phyloP scores from a whole-genome alignment of 2,329 filamentous ascomycete genomes.

The Metarhizium sp. region DNA sequence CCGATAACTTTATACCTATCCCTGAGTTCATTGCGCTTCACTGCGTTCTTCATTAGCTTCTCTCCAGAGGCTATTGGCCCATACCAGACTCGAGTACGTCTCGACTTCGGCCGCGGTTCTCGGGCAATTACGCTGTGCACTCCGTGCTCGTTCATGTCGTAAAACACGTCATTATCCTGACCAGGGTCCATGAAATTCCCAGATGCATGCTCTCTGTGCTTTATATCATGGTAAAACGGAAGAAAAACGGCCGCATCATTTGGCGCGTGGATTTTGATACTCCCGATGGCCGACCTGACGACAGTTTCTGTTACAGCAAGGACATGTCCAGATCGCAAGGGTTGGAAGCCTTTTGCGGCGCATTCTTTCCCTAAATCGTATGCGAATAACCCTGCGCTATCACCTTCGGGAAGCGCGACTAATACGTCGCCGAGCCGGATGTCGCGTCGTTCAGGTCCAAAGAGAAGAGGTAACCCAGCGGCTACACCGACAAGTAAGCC shows the following conservation, averaged over 20 bases:
- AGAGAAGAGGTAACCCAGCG: slow-evolving; percentile 19
- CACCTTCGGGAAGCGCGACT: slow-evolving; percentile 16
- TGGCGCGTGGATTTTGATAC: slow-evolving; percentile 16
- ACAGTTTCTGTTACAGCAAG: slow-evolving; percentile 20
- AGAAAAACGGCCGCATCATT: slow-evolving; percentile 14
- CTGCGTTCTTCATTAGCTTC: slow-evolving; percentile 3
- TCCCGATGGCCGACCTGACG: slow-evolving; percentile 24
- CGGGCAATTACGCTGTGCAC: slow-evolving; percentile 6
- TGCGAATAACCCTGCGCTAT: slow-evolving; percentile 18
- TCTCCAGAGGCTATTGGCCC: slow-evolving; percentile 6
- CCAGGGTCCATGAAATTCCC: slow-evolving; percentile 23
- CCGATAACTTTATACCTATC: slow-evolving; percentile 2
- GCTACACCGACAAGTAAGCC: slow-evolving; percentile 27
- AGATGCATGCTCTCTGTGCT: slow-evolving; percentile 11
- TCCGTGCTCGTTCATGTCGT: slow-evolving; percentile 6
- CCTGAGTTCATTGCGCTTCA: slow-evolving; percentile 2
- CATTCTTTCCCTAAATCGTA: slow-evolving; percentile 26
- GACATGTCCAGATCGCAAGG: slow-evolving; percentile 14
- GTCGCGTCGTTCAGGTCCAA: slow-evolving; percentile 13
- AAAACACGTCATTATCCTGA: slow-evolving; percentile 14
- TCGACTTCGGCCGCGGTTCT: slow-evolving; percentile 7
- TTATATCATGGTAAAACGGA: slow-evolving; percentile 14
- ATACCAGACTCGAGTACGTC: slow-evolving; percentile 23
- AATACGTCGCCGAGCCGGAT: slow-evolving; percentile 29
- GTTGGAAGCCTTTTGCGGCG: slow-evolving; percentile 15